Conservation (phyloP, 441 rosid species). For the Omphalea diandra region DNA sequence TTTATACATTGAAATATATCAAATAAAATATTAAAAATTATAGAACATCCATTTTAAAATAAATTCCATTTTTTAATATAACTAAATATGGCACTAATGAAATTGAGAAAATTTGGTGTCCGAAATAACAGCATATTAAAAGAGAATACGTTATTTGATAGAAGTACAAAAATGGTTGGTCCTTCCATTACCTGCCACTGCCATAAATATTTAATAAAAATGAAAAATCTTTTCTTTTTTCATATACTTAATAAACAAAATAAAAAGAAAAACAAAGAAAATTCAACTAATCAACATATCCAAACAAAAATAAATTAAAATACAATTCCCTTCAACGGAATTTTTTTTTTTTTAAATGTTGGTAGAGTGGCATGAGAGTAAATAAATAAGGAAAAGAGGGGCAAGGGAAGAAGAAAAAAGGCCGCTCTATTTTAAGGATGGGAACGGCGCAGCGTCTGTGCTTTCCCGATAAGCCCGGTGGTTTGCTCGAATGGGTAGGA, state of each 20-base stretch:
- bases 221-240: background rate
- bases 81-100: no score
- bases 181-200: background rate
- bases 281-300: background rate
- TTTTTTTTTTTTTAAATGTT: background rate
- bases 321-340: background rate
- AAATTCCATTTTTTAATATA: no score
- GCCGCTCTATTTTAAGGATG: slow-evolving; percentile 30
- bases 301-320: no score
- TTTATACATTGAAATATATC: no score
- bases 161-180: background rate
- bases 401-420: slow-evolving; percentile 20
- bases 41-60: no score
- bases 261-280: background rate
- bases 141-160: background rate
- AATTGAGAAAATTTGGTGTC: background rate
- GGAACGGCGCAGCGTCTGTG: slow-evolving; percentile 50
- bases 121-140: background rate
- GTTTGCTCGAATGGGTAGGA: slow-evolving; percentile 45
- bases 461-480: slow-evolving; percentile 55
- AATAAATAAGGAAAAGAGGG: slow-evolving; percentile 14
- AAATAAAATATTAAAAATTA: no score
- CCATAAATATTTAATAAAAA: background rate
- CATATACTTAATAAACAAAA: background rate
- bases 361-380: slow-evolving; percentile 21